Conservation (phyloP, 176 grass and related monocot species). For the Cenchrus fungigraminus region DNA sequence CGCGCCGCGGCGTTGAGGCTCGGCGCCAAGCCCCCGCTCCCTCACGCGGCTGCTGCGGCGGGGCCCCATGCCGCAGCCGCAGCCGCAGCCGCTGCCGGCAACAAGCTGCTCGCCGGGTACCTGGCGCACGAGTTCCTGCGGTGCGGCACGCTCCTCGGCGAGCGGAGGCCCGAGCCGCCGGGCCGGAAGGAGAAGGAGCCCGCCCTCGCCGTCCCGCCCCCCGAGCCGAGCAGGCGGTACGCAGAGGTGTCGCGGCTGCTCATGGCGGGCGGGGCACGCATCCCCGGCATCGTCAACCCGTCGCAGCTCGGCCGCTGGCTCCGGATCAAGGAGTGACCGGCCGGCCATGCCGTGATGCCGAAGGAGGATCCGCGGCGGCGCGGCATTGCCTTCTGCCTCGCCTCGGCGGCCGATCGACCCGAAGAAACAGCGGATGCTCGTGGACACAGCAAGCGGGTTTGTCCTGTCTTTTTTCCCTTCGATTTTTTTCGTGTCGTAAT, state of each 20-base stretch:
- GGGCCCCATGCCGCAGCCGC: neutral
- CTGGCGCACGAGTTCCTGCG: slow-evolving; percentile 89
- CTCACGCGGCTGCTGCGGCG: neutral
- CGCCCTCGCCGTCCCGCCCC: neutral
- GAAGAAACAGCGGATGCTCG: slow-evolving; percentile 30
- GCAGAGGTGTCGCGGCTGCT: slow-evolving; percentile 63
- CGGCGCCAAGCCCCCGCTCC: slow-evolving; percentile 18
- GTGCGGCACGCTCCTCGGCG: slow-evolving; percentile 69
- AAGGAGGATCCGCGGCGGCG: neutral
- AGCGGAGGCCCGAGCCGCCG: slow-evolving; percentile 32
- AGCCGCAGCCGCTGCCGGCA: neutral
- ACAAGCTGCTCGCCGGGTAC: slow-evolving; percentile 81
- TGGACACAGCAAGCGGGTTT: slow-evolving; percentile 29
- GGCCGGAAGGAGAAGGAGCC: slow-evolving; percentile 29
- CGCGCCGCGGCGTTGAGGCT: slow-evolving; percentile 9
- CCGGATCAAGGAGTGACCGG: slow-evolving; percentile 56
- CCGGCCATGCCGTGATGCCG: neutral
- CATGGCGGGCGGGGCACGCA: slow-evolving; percentile 53
- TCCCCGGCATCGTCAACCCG: slow-evolving; percentile 79
- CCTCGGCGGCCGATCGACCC: neutral
- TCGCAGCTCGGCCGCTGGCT: slow-evolving; percentile 81
- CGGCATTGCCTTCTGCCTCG: slow-evolving; percentile 27
- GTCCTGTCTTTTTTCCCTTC: neutral
- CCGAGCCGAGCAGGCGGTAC: slow-evolving; percentile 46
- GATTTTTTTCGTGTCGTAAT: neutral